A percentile compares a stretch with the other conserved stretches of the same genome.
phyloP scores from a whole-genome alignment of 495 filamentous ascomycete genomes.

The Aspergillus bridgeri region DNA sequence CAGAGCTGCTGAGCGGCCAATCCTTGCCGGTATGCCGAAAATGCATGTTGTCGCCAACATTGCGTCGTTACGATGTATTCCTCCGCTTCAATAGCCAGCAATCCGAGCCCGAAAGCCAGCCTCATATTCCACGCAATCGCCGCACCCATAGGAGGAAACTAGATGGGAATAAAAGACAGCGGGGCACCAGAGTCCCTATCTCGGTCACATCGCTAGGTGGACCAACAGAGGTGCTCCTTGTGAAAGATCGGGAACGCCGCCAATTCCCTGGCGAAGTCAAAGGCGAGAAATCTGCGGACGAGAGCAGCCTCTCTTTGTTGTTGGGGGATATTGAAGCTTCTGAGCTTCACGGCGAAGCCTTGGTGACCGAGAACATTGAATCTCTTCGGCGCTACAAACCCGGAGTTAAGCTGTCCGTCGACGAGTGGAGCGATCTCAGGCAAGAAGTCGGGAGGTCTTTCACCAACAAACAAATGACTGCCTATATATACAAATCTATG shows the following conservation, averaged over 20 bases:
- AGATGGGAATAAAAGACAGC: neutral
- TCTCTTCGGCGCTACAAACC: slow-evolving; percentile 18
- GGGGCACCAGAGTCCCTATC: slow-evolving; percentile 19
- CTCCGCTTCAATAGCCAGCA: slow-evolving; percentile 21
- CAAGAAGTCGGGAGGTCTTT: slow-evolving; percentile 30
- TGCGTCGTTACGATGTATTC: slow-evolving; percentile 15
- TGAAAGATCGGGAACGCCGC: slow-evolving; percentile 21
- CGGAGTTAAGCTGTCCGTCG: slow-evolving; percentile 19
- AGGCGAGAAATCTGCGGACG: slow-evolving; percentile 4
- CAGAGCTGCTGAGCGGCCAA: slow-evolving; percentile 17
- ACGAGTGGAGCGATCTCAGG: slow-evolving; percentile 30
- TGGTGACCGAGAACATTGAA: slow-evolving; percentile 25
- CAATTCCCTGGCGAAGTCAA: slow-evolving; percentile 3
- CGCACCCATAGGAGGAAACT: neutral
- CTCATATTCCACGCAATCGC: neutral
- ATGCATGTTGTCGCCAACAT: slow-evolving; percentile 1
- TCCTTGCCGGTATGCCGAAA: slow-evolving; percentile 9
- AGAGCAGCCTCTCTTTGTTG: slow-evolving; percentile 21
- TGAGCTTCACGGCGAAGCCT: slow-evolving; percentile 1
- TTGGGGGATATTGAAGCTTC: slow-evolving; percentile 30
- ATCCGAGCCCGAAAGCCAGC: neutral
- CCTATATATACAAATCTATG: slow-evolving; percentile 22
- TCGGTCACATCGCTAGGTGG: slow-evolving; percentile 38
- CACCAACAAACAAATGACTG: slow-evolving; percentile 31
- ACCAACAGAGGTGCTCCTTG: slow-evolving; percentile 41